Percentiles rank a stretch among this genome's conserved stretches.
Evolutionary conservation across 164 flowering plant genomes (phyloP).

Genomic region (Vitis amurensis): DNA sequence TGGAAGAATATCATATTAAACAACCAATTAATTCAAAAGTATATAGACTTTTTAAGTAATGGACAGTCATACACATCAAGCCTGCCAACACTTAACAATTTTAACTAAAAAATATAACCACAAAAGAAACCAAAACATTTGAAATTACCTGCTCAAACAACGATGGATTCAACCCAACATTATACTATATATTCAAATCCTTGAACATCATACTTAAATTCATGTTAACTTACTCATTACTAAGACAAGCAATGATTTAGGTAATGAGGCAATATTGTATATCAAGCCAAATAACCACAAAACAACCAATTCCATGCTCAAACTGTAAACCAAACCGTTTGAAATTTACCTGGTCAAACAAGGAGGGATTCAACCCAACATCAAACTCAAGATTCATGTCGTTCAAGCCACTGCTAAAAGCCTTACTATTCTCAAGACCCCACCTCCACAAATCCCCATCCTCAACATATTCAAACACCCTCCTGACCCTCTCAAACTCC

Average conservation of each 20-base stretch:
- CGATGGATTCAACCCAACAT: conserved; percentile 42
- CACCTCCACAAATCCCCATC: conserved; percentile 92
- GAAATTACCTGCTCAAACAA: conserved; percentile 46
- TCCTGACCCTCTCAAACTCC: conserved; percentile 42
- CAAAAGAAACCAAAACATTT: not conserved
- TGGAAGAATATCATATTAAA: too few relatives aligned
- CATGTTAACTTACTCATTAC: too few relatives aligned
- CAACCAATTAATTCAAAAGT: too few relatives aligned
- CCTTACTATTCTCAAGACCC: conserved; percentile 73
- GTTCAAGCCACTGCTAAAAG: conserved; percentile 82
- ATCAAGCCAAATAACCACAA: too few relatives aligned
- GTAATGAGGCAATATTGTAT: too few relatives aligned
- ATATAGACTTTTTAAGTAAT: too few relatives aligned
- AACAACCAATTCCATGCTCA: too few relatives aligned
- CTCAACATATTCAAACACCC: conserved; percentile 67
- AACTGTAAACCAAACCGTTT: too few relatives aligned
- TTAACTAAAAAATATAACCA: too few relatives aligned
- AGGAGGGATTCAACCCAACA: conserved; percentile 41
- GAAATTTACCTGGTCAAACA: conserved; percentile 60
- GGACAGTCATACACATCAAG: too few relatives aligned
- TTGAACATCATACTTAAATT: conserved; percentile 25
- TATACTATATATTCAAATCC: conserved; percentile 63
- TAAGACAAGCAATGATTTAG: too few relatives aligned
- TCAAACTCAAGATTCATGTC: conserved; percentile 65
- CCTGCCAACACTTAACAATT: too few relatives aligned